Evolutionary conservation across 1,284 basidiomycete genomes (phyloP).

Genomic region (Omphalotus olearius): DNA sequence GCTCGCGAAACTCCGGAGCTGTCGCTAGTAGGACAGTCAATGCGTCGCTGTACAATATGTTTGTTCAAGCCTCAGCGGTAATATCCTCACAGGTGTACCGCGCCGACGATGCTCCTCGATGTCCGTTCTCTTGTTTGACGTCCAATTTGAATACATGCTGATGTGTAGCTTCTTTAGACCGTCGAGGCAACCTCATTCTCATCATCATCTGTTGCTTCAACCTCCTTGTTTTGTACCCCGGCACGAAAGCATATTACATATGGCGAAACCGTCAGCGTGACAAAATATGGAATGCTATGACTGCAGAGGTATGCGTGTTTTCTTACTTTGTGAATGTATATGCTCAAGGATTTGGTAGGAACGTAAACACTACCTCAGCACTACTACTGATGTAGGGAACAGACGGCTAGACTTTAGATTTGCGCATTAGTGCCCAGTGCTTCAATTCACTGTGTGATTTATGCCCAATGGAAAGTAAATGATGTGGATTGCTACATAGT

Average conservation of each 20-base stretch:
- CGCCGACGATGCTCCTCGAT: conserved; percentile 46
- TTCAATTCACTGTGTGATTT: no score
- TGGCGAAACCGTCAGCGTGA: conserved; percentile 47
- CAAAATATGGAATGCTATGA: conserved; percentile 50
- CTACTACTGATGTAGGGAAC: conserved; percentile 38
- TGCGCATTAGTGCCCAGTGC: conserved; percentile 27
- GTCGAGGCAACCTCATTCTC: conserved; percentile 43
- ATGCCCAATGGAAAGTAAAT: no score
- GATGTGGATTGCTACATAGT: no score
- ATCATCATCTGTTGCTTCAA: conserved; percentile 45
- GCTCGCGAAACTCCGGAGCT: conserved; percentile 50
- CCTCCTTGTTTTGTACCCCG: conserved; percentile 44
- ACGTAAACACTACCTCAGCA: conserved; percentile 30
- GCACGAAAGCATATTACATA: conserved; percentile 45
- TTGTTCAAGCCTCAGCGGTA: conserved; percentile 42
- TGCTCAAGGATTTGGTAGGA: no score
- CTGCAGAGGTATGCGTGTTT: conserved; percentile 31
- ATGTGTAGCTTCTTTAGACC: conserved; percentile 29
- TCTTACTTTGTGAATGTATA: not conserved
- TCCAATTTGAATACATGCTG: not conserved
- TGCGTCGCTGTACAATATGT: conserved; percentile 55
- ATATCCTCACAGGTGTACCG: conserved; percentile 47
- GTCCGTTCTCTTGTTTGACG: conserved; percentile 24
- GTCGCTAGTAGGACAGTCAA: conserved; percentile 53
- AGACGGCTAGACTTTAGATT: conserved; percentile 40